Evolutionary conservation across 257 asterid genomes (phyloP).

Genomic region (Nicotiana tomentosiformis): DNA sequence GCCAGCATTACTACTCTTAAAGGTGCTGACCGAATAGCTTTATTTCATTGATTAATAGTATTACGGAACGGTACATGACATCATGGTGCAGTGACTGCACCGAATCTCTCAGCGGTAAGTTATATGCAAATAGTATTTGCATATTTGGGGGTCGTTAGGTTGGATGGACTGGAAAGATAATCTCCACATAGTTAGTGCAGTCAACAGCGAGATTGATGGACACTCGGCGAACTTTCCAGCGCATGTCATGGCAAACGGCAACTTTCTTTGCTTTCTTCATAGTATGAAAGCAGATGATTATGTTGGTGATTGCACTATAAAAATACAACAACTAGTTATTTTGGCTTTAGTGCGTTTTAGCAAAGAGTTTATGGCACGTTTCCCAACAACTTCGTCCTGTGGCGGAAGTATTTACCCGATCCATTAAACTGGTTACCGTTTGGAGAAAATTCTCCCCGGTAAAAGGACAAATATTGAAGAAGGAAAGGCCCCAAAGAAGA

Average conservation of each 20-base stretch:
- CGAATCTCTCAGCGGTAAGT: neutral
- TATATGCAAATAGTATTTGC: neutral
- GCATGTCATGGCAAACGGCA: neutral
- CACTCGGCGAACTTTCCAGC: neutral
- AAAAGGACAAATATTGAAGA: neutral
- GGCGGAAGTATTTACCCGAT: neutral
- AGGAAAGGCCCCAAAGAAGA: neutral
- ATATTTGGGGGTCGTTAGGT: neutral
- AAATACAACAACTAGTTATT: no score
- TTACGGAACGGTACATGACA: neutral
- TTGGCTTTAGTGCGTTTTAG: neutral
- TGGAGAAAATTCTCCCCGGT: neutral
- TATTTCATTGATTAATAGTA: neutral
- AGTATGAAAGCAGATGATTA: neutral
- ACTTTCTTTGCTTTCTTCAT: neutral
- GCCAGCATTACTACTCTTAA: neutral
- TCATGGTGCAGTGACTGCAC: neutral
- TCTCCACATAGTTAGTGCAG: neutral
- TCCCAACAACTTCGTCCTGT: neutral
- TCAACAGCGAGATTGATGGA: neutral
- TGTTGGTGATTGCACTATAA: neutral
- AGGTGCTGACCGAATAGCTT: neutral
- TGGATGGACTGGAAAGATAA: neutral
- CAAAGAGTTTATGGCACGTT: no score
- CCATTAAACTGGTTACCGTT: neutral